Percentiles rank a stretch among this genome's conserved stretches.
phyloP scores from a whole-genome alignment of 352 stramenopile species.

The Phytophthora litchii region DNA sequence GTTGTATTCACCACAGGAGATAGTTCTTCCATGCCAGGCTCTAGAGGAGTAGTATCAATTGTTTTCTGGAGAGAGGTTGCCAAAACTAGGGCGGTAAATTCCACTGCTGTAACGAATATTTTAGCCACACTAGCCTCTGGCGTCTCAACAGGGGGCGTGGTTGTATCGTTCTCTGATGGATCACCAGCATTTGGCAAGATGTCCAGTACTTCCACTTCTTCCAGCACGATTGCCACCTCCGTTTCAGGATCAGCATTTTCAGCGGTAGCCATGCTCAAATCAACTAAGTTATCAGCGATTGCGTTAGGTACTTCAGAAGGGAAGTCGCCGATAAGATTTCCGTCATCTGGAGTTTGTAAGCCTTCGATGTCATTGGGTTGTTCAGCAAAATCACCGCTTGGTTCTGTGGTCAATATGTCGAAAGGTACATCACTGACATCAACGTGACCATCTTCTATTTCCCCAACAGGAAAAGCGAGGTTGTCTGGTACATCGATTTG shows the following conservation, averaged over 20 bases:
- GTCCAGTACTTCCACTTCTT: background rate
- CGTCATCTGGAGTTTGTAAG: background rate
- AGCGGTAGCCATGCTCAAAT: background rate
- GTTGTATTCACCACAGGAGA: background rate
- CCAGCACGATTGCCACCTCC: background rate
- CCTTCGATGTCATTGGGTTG: background rate
- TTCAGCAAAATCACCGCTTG: background rate
- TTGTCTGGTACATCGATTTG: background rate
- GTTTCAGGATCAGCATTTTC: background rate
- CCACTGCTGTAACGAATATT: slow-evolving; percentile 14
- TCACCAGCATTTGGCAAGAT: background rate
- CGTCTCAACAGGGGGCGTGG: background rate
- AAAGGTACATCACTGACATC: background rate
- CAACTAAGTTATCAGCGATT: background rate
- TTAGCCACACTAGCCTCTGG: slow-evolving; percentile 12
- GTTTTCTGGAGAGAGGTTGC: background rate
- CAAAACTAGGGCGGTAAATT: slow-evolving; percentile 8
- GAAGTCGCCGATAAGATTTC: background rate
- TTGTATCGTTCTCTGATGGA: background rate
- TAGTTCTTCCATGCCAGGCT: background rate
- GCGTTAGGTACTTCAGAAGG: background rate
- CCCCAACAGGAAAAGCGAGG: background rate
- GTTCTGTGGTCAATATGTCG: background rate
- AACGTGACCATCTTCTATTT: background rate
- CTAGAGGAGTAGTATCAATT: background rate